phyloP scores from a whole-genome alignment of 2,329 filamentous ascomycete genomes.

The Penicillium concentricum region DNA sequence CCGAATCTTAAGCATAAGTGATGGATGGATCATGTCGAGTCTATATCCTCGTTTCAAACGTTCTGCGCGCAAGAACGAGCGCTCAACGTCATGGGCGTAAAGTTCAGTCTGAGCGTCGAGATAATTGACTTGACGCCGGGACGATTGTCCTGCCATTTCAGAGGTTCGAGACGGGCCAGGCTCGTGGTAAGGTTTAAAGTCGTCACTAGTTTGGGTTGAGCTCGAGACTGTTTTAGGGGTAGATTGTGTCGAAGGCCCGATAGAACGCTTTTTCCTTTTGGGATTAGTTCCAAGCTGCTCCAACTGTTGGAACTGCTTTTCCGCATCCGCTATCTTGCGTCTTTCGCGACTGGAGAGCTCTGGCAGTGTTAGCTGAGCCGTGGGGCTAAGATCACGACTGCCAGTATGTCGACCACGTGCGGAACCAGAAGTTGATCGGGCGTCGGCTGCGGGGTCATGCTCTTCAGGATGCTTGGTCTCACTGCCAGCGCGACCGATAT shows the following conservation, averaged over 20 bases:
- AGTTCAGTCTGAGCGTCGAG: neutral
- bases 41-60: conserved; percentile 1
- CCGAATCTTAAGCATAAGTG: neutral
- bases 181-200: conserved; percentile 32
- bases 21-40: neutral
- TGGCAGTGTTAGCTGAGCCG: conserved; percentile 43
- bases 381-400: conserved; percentile 63
- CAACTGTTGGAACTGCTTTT: conserved; percentile 61
- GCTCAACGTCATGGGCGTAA: neutral
- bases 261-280: conserved; percentile 57
- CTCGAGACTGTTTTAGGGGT: conserved; percentile 43
- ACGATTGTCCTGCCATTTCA: neutral
- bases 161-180: conserved; percentile 14
- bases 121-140: neutral
- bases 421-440: conserved; percentile 58
- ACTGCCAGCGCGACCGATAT: conserved; percentile 60
- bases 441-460: conserved; percentile 57
- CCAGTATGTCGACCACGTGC: conserved; percentile 52
- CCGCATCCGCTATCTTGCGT: conserved; percentile 62
- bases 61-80: neutral
- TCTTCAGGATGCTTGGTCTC: conserved; percentile 56
- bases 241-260: conserved; percentile 54
- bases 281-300: conserved; percentile 52
- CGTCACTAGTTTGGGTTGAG: conserved; percentile 35
- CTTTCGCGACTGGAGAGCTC: conserved; percentile 62